Conservation (phyloP, 2,329 filamentous ascomycete genomes). For the Neoascochyta sp. region DNA sequence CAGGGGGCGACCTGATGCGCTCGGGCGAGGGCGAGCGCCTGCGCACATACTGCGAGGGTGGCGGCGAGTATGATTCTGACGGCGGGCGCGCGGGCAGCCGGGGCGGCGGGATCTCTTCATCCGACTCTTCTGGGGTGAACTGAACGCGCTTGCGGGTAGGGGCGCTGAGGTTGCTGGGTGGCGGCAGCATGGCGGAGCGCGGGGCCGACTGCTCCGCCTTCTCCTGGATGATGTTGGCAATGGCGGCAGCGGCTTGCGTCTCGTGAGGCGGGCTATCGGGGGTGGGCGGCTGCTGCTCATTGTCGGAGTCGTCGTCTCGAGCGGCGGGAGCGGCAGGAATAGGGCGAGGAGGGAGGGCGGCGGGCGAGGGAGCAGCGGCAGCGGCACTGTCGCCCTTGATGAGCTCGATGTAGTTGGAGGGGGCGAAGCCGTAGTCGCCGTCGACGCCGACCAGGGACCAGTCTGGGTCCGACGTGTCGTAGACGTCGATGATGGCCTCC, state of each 20-base stretch:
- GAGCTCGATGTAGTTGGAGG: conserved; percentile 91
- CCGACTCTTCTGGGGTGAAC: conserved; percentile 64
- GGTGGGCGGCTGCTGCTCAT: conserved; percentile 42
- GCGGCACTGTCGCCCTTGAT: conserved; percentile 45
- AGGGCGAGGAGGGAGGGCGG: conserved; percentile 37
- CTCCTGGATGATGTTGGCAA: conserved; percentile 53
- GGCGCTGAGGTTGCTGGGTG: conserved; percentile 50
- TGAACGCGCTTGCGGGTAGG: conserved; percentile 49
- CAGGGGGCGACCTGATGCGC: conserved; percentile 38
- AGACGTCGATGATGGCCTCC: conserved; percentile 77
- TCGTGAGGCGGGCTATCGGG: conserved; percentile 46
- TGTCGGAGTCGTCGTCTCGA: conserved; percentile 37
- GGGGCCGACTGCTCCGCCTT: conserved; percentile 41
- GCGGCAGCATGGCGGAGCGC: conserved; percentile 43
- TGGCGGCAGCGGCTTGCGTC: conserved; percentile 57
- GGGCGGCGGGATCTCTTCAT: conserved; percentile 60
- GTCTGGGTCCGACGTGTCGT: conserved; percentile 86
- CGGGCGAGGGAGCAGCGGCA: conserved; percentile 6
- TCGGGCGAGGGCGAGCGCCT: conserved; percentile 40
- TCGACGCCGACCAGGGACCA: conserved; percentile 90
- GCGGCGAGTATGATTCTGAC: conserved; percentile 54
- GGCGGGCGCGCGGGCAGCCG: conserved; percentile 59
- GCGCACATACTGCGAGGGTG: conserved; percentile 41
- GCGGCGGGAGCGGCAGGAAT: conserved; percentile 33
- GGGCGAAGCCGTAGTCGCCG: conserved; percentile 88